Evolutionary conservation across 73 alveolate species (phyloP), one percentile per base, ranked within the genome.

Genomic region (Tetrahymena thermophila): DNA sequence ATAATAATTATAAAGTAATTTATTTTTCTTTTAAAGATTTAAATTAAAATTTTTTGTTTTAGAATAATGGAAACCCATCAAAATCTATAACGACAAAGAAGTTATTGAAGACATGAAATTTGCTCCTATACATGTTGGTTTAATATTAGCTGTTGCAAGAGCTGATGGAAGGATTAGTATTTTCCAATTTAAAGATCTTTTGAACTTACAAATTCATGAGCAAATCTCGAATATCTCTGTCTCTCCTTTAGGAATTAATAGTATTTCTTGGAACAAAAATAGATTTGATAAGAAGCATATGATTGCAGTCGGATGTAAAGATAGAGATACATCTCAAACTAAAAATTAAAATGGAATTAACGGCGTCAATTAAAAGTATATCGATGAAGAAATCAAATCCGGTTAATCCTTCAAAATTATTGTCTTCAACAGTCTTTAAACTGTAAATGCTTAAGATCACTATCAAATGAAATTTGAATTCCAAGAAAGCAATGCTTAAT

Each of bases 91-190:
- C 40, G 93, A 96, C 21, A 95, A 96, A 85, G 98, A 96, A 35
- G 85, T 85, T 10, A 96, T 96, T 31, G 58, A 37, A 94, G 98
- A 96, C 43, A 96, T 96, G 84, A 96, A 95, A 84, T 96, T 96
- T 50, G 98, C 98, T 35, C 98, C 98, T 28, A 96, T 93, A 42
- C 97, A 95, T 43, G 84, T 15, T 15, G 98, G 98, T 11, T 96
- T 95, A 38, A 94, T 85, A 85, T 71, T 96, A 34, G 98, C 98
- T 43, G 96, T 85, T 13, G 96, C 97, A 40, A 44, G 94, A 23
- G 96, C 98, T 0, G 95, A 96, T 40, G 98, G 98, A 43, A 95
- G 89, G 13, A 94, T 96, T 38, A 95, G 85, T 17, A 95, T 96
- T 35, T 95, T 44, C 84, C 94, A 95, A 94, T 93, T 96, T 34